These are phyloP conservation scores for Phytophthora constricta DNA, from an alignment of 352 stramenopile genomes.

Conservation along the genomic window DNA sequence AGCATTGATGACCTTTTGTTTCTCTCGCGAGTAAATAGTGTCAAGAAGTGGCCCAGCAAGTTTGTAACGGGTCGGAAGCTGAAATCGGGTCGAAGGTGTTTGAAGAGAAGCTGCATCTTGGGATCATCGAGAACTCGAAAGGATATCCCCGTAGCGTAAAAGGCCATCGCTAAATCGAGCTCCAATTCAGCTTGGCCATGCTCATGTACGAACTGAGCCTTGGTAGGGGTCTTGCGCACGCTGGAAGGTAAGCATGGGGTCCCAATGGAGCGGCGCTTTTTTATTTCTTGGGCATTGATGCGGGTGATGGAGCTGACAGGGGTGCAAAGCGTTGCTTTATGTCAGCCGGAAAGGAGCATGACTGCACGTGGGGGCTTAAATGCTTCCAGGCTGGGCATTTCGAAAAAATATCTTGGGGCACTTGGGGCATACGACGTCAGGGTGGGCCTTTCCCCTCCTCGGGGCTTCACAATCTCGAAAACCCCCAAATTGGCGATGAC, in stretches of 20 bases:
- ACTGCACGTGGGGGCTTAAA: neutral
- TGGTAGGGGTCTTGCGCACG: neutral
- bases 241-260: neutral
- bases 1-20: neutral
- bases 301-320: neutral
- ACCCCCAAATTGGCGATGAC: too few relatives aligned
- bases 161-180: neutral
- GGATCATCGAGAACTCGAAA: slow-evolving; percentile 7
- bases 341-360: too few relatives aligned
- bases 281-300: neutral
- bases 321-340: neutral
- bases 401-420: too few relatives aligned
- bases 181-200: neutral
- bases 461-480: too few relatives aligned
- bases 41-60: neutral
- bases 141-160: neutral
- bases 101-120: neutral
- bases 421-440: too few relatives aligned
- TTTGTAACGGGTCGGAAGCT: neutral
- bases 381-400: neutral
- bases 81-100: neutral
- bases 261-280: neutral
- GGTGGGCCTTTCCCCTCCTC: too few relatives aligned
- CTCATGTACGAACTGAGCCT: neutral
- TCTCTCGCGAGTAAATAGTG: neutral